Base-by-base conservation (phyloP, 2,329 filamentous ascomycete species). In the Raffaelea ambrosiae region DNA sequence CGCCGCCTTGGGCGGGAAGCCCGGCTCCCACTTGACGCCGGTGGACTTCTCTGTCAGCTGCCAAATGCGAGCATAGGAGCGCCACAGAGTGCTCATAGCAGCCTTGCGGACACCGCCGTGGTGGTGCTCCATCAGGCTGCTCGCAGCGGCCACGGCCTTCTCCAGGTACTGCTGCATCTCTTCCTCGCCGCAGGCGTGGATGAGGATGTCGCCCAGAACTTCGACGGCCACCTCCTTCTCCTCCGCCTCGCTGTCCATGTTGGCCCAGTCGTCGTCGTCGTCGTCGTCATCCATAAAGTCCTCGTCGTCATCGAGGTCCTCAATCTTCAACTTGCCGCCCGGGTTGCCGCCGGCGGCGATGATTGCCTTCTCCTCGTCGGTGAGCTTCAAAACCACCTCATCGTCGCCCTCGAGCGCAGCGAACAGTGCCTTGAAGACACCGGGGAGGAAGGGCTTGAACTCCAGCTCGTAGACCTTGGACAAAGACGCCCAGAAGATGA, bases 211-310 rank as follows among this genome's bases (percentile, higher is more conserved):
- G 54, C 90, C 93, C 33, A 96, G 78, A 5, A 96, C 90, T 66
- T 98, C 93, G 40, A 95, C 81, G 35, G 93, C 91, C 58, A 97
- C 94, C 68, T 98, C 93, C 70, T 97, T 96, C 75, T 97, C 93
- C 59, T 95, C 79, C 21, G 91, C 88, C 48, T 96, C 80, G 46
- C 89, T 88, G 49, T 54, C 54, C 22, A 88, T 94, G 53, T 94
- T 86, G 44, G 88, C 88, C 78, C 87, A 89, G 52, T 89, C 87
- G 50, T 88, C 87, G 40, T 91, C 86, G 35, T 88, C 84, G 41
- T 89, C 86, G 3, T 84, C 75, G 53, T 80, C 75, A 35, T 80
- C 81, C 33, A 80, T 81, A 47, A 75, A 76, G 48, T 69, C 67
- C 44, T 74, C 70, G 40, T 83, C 70, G 40, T 83, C 29, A 22